These are phyloP conservation scores for Gastrolobium villosum DNA, from an alignment of 306 rosid species.

Conservation along the genomic window DNA sequence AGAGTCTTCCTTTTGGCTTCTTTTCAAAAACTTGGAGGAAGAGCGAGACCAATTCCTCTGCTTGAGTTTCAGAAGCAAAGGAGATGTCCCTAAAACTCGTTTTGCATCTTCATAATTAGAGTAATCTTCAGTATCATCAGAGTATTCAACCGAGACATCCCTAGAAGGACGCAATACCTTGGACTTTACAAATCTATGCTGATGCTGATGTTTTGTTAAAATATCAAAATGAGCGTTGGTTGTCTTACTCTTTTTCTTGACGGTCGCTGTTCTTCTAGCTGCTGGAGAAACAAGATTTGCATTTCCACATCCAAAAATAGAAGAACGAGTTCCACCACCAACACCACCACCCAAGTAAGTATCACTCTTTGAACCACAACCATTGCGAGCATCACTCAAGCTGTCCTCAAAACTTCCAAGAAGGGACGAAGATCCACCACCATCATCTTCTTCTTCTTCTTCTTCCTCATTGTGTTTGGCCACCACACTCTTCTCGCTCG, in stretches of 20 bases:
- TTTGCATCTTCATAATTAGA: slow-evolving; percentile 75
- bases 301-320: slow-evolving; percentile 61
- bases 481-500: slow-evolving; percentile 56
- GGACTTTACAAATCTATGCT: neutral
- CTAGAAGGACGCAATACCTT: slow-evolving; percentile 57
- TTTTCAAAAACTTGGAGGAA: slow-evolving; percentile 64
- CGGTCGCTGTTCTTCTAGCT: slow-evolving; percentile 43
- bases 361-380: slow-evolving; percentile 70
- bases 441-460: slow-evolving; percentile 53
- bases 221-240: slow-evolving; percentile 55
- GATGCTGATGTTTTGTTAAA: slow-evolving; percentile 57
- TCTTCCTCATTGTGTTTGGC: slow-evolving; percentile 52
- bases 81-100: slow-evolving; percentile 67
- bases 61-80: slow-evolving; percentile 73
- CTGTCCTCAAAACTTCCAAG: slow-evolving; percentile 71
- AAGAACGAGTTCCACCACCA: slow-evolving; percentile 60
- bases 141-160: slow-evolving; percentile 71
- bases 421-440: slow-evolving; percentile 62
- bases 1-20: slow-evolving; percentile 75
- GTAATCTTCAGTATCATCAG: slow-evolving; percentile 80
- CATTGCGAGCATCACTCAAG: slow-evolving; percentile 77
- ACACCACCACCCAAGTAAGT: slow-evolving; percentile 55
- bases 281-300: slow-evolving; percentile 62
- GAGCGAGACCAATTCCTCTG: slow-evolving; percentile 70
- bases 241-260: slow-evolving; percentile 69